A percentile compares a stretch with the other conserved stretches of the same genome.
These are phyloP conservation scores for Clavaria fumosa DNA, from an alignment of 768 basidiomycete species.

Conservation along the genomic window DNA sequence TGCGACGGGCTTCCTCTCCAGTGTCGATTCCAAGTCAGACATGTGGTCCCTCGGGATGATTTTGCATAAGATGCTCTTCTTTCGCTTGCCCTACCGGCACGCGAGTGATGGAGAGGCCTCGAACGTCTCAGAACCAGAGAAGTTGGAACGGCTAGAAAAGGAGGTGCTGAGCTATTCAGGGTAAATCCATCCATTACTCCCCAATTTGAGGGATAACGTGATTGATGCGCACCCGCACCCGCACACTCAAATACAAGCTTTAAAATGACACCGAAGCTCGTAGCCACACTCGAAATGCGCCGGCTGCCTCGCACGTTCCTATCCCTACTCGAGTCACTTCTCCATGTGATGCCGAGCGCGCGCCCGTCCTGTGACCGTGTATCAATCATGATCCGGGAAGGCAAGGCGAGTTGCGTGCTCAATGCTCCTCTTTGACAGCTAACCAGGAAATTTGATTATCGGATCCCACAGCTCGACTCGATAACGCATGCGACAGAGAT, in stretches of 20 bases:
- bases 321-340: slow-evolving; percentile 54
- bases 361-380: slow-evolving; percentile 67
- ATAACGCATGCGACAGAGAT: too few relatives aligned
- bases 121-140: slow-evolving; percentile 43
- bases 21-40: slow-evolving; percentile 78
- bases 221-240: too few relatives aligned
- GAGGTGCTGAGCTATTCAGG: slow-evolving; percentile 68
- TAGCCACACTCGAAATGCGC: slow-evolving; percentile 49
- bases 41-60: slow-evolving; percentile 99
- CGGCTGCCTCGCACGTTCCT: slow-evolving; percentile 57
- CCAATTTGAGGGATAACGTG: too few relatives aligned
- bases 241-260: too few relatives aligned
- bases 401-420: slow-evolving; percentile 39
- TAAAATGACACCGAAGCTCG: slow-evolving; percentile 34
- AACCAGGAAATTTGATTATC: too few relatives aligned
- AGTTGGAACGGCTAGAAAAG: slow-evolving; percentile 51
- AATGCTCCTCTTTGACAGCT: too few relatives aligned
- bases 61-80: slow-evolving; percentile 84
- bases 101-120: slow-evolving; percentile 27
- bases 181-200: too few relatives aligned
- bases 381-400: slow-evolving; percentile 46
- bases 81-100: slow-evolving; percentile 72
- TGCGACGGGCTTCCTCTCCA: slow-evolving; percentile 44
- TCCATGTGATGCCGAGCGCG: slow-evolving; percentile 41
- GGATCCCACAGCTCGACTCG: too few relatives aligned